A percentile compares a stretch with the other conserved stretches of the same genome.
phyloP scores from a whole-genome alignment of 805 yeast genomes.

The Candida wancherniae region DNA sequence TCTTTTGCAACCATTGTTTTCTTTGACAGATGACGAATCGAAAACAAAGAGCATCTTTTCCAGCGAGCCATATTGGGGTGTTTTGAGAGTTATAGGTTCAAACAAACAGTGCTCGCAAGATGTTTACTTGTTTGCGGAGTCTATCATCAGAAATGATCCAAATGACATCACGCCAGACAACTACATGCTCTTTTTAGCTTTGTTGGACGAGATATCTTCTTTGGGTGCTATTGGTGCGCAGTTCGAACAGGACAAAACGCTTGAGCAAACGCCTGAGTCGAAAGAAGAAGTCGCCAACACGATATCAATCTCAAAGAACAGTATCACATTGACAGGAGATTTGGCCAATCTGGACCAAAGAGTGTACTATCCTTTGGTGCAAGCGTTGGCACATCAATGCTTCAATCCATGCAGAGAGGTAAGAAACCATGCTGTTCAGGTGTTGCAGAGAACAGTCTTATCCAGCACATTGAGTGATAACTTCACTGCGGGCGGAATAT shows the following conservation, averaged over 20 bases:
- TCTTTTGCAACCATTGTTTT: constrained; percentile 45
- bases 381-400: constrained; percentile 85
- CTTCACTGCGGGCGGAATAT: constrained; percentile 49
- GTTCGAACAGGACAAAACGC: constrained; percentile 49
- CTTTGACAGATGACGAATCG: constrained; percentile 41
- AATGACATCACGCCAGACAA: constrained; percentile 43
- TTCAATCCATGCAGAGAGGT: constrained; percentile 81
- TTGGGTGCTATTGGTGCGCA: constrained; percentile 77
- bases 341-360: constrained; percentile 37
- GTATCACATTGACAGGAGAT: constrained; percentile 56
- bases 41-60: constrained; percentile 31
- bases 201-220: constrained; percentile 74
- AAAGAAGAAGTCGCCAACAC: constrained; percentile 45
- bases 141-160: constrained; percentile 30
- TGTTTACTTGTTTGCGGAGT: constrained; percentile 46
- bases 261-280: constrained; percentile 40
- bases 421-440: constrained; percentile 57
- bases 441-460: constrained; percentile 51
- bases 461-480: constrained; percentile 34
- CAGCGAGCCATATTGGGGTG: constrained; percentile 49
- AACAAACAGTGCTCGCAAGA: constrained; percentile 37
- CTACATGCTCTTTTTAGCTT: constrained; percentile 62
- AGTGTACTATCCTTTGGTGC: constrained; percentile 58
- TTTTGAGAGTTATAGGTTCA: constrained; percentile 46
- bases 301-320: constrained; percentile 54